Base-by-base conservation (phyloP, 1,139 yeast species). In the Pichia sp. region DNA sequence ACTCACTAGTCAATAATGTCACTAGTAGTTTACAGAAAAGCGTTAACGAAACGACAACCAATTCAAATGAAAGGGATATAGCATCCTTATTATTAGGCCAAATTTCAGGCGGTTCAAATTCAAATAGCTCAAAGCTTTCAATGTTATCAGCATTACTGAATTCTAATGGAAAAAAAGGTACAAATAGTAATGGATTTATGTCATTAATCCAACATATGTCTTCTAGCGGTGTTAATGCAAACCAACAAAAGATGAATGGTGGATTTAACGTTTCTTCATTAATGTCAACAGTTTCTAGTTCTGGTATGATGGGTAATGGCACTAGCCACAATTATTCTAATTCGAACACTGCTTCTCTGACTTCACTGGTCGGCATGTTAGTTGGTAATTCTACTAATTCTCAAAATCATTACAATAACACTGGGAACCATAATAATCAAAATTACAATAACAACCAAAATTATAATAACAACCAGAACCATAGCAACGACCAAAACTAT, bases 41-140 rank as follows among this genome's bases (percentile, higher is more conserved):
- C n/a, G 56, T 59, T 28, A 37, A 45, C 25, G 48, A 54, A 4
- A 46, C 47, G 36, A 45, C 55, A 24, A 43, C 60, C 2, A 41
- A 45, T 20, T 36, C 54, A 2, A 57, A 60, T 37, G 63, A 60
- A 40, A 57, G 59, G 40, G 62, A 54, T 30, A 37, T 60, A 39
- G 51, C 61, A 23, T 55, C 61, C 4, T 30, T 58, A 46, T 38
- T 60, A n/a, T 39, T 60, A 34, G 38, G 41, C 24, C 63, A 60
- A 49, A 41, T 60, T 29, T 30, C 49, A 16, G 54, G 57, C 27
- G 49, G 55, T 22, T 51, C 56, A 4, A 39, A 47, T 20, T 56
- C 63, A 10, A 54, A 52, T 30, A 53, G 57, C 25, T 43, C 53
- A 4, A 53, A 60, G 43, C 47, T 60, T 29, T 51, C 52, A 3